Percentiles rank a stretch among this genome's conserved stretches.
Conservation (phyloP, 208 protist species). For the Naegleria fowleri region DNA sequence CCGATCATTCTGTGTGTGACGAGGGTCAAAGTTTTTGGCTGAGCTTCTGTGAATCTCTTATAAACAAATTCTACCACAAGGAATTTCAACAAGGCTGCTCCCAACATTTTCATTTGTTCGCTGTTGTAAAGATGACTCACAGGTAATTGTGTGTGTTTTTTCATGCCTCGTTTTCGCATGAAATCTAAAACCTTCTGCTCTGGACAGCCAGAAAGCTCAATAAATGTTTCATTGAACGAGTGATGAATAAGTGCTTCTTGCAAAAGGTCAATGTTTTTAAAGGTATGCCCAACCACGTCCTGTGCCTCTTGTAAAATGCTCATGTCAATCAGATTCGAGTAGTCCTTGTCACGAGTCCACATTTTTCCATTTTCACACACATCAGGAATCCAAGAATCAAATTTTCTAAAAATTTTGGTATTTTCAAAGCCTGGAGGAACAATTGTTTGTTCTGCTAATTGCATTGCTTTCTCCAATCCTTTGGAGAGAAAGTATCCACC, state of each 20-base stretch:
- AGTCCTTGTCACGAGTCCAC: neutral
- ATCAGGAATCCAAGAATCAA: neutral
- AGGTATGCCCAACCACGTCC: neutral
- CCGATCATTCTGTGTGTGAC: neutral
- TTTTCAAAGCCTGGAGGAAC: neutral
- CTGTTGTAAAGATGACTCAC: neutral
- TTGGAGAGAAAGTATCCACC: neutral
- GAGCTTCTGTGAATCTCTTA: neutral
- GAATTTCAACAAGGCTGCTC: neutral
- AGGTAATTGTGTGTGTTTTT: neutral
- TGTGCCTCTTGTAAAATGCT: neutral
- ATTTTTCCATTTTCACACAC: neutral
- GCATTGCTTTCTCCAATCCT: neutral
- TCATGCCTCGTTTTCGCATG: neutral
- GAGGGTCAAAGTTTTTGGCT: neutral
- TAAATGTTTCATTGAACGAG: neutral
- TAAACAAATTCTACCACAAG: neutral
- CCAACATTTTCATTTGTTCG: neutral
- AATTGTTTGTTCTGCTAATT: neutral
- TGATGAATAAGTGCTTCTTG: neutral
- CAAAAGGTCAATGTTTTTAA: neutral
- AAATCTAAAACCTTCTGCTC: neutral
- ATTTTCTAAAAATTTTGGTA: neutral
- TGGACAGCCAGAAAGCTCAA: neutral
- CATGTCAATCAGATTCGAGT: neutral